Evolutionary conservation across 2,329 filamentous ascomycete species (phyloP), one percentile per base, ranked within the genome.

Genomic region (Stylonectria norvegica): DNA sequence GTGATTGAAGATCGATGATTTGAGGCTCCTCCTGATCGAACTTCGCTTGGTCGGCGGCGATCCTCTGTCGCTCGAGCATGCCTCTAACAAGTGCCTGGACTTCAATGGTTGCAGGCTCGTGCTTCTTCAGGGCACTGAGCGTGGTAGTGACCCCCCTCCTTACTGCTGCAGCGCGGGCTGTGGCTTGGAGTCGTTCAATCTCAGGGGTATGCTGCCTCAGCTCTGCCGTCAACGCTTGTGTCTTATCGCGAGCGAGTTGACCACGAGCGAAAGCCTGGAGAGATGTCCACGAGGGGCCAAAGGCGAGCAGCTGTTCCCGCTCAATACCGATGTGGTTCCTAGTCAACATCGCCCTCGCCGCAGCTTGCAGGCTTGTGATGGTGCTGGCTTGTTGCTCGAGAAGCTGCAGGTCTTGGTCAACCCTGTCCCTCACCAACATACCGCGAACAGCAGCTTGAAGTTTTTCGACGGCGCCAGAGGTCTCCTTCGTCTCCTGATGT

Each of bases 401-500:
- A 39, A 68, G 61, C 49, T 69, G 64, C 41, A 76, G 67, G 42
- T 81, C 75, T 35, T 74, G 66, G 14, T 73, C 69, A 39, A 83
- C 64, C 33, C 72, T 71, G 45, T 67, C 72, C 53, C 86, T 75
- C 48, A 81, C 62, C 43, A 88, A 63, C 66, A 80, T 76, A 54
- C 85, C 86, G 44, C 86, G 76, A 50, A 81, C 75, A 28, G 77
- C 76, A 40, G 83, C 79, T 65, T 89, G 85, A 30, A 89, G 70
- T 33, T 70, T 66, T 44, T 71, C 66, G 27, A 85, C 72, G 36
- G 74, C 68, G 20, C 70, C 70, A 50, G 75, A 66, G 38, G 71
- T 66, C 49, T 71, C 62, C 49, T 67, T 68, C 14, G 78, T 79
- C 58, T 79, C 75, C 47, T 70, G 65, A 53, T 77, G 74, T 63